Percentiles rank a stretch among this genome's conserved stretches.
Evolutionary conservation across 192 early-diverging fungal species (phyloP).

Genomic region (Podila epicladia): DNA sequence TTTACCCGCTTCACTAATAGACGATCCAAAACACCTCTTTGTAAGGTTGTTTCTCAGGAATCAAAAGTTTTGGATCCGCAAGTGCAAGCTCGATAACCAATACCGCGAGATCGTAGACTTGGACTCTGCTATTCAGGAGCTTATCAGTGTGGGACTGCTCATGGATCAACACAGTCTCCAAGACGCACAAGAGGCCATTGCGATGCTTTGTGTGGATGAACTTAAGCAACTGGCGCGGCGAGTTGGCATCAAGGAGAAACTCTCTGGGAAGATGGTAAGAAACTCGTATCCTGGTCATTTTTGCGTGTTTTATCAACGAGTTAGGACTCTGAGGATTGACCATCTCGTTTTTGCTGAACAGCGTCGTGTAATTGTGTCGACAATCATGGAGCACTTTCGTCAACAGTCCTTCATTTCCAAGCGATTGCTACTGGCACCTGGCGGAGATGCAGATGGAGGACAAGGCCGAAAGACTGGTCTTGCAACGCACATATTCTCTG

Average conservation of each 20-base stretch:
- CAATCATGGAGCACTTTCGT: slow-evolving; percentile 41
- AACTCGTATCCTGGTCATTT: neutral
- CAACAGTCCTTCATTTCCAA: slow-evolving; percentile 42
- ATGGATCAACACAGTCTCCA: slow-evolving; percentile 28
- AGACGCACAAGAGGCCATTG: slow-evolving; percentile 24
- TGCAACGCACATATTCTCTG: slow-evolving; percentile 29
- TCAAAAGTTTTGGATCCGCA: slow-evolving; percentile 47
- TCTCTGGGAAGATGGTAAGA: slow-evolving; percentile 30
- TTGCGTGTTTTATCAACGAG: neutral
- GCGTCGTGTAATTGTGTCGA: slow-evolving; percentile 16
- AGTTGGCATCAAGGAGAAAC: slow-evolving; percentile 17
- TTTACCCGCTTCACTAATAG: slow-evolving; percentile 2
- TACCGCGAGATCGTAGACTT: slow-evolving; percentile 41
- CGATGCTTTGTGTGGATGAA: slow-evolving; percentile 36
- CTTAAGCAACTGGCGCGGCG: slow-evolving; percentile 38
- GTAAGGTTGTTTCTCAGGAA: slow-evolving; percentile 54
- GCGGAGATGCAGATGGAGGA: slow-evolving; percentile 12
- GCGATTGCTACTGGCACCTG: slow-evolving; percentile 32
- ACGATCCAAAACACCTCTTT: slow-evolving; percentile 55
- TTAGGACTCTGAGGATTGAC: neutral
- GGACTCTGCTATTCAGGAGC: slow-evolving; percentile 19
- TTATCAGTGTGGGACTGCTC: slow-evolving; percentile 19
- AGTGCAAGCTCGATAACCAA: slow-evolving; percentile 30
- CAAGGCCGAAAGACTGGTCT: slow-evolving; percentile 23
- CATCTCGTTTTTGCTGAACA: neutral